Evolutionary conservation across 2,329 filamentous ascomycete species (phyloP).

Genomic region (Chalaropsis thielavioides): DNA sequence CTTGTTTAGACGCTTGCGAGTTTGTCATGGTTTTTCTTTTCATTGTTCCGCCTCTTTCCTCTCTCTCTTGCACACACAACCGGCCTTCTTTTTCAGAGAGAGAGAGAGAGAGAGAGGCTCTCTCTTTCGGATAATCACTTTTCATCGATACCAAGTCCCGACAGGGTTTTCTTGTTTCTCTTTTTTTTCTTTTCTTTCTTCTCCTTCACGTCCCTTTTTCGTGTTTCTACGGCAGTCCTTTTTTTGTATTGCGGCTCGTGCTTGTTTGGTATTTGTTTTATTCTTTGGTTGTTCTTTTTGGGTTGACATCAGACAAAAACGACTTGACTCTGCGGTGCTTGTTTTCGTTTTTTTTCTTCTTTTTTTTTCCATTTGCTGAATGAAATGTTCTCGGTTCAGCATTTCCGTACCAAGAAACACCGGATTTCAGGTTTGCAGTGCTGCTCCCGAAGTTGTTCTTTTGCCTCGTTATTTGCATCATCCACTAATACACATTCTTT

Average conservation of each 20-base stretch:
- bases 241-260: conserved; percentile 3
- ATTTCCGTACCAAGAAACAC: not conserved
- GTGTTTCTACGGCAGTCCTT: not conserved
- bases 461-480: not conserved
- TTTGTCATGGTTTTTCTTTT: not conserved
- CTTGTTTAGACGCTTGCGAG: not conserved
- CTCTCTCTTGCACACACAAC: not conserved
- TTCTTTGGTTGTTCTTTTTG: not conserved
- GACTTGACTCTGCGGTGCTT: not conserved
- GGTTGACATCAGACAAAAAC: not conserved
- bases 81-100: not conserved
- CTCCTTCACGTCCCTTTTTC: conserved; percentile 1
- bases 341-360: not conserved
- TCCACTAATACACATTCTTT: not conserved
- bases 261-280: not conserved
- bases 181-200: not conserved
- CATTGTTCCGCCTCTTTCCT: not conserved
- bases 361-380: not conserved
- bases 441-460: not conserved
- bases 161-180: not conserved
- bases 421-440: not conserved
- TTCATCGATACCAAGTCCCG: conserved; percentile 2
- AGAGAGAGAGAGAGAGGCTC: not conserved
- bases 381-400: not conserved
- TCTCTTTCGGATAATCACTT: not conserved